Conservation (phyloP, 257 asterid species). For the Rhazya stricta region DNA sequence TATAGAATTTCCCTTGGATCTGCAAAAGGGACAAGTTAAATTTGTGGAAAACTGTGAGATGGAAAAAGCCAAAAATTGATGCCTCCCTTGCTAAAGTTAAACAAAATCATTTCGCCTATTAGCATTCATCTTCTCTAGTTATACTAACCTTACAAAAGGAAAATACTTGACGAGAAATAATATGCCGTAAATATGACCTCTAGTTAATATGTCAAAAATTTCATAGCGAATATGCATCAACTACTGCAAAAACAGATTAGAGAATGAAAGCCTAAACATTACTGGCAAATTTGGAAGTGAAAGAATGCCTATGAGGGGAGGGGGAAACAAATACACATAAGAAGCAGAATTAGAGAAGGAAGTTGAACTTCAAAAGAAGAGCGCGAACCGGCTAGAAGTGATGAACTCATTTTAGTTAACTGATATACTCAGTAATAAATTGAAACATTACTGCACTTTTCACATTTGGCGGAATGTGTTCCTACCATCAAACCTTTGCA, state of each 20-base stretch:
- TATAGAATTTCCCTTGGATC: slow-evolving; percentile 65
- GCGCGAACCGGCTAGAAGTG: not conserved
- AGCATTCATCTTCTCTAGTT: not conserved
- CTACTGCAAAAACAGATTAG: not conserved
- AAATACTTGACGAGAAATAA: not conserved
- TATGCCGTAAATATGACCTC: not conserved
- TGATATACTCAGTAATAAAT: not conserved
- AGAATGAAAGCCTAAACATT: not conserved
- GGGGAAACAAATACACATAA: not conserved
- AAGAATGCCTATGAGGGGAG: not conserved
- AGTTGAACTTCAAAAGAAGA: not conserved
- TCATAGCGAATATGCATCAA: not conserved
- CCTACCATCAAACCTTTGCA: slow-evolving; percentile 70
- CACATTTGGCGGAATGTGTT: not conserved
- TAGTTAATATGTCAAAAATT: not conserved
- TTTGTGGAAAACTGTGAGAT: not conserved
- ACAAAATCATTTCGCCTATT: not conserved
- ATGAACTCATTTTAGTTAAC: not conserved
- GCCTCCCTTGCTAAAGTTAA: not conserved
- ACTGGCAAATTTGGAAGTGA: not conserved
- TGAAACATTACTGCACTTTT: not conserved
- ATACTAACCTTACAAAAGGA: not conserved
- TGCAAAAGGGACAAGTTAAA: slow-evolving; percentile 13
- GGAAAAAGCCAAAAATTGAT: not conserved
- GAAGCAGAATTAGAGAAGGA: not conserved